Evolutionary conservation across 192 early-diverging fungal species (phyloP), one percentile per base, ranked within the genome.

Genomic region (Coemansia sp.): DNA sequence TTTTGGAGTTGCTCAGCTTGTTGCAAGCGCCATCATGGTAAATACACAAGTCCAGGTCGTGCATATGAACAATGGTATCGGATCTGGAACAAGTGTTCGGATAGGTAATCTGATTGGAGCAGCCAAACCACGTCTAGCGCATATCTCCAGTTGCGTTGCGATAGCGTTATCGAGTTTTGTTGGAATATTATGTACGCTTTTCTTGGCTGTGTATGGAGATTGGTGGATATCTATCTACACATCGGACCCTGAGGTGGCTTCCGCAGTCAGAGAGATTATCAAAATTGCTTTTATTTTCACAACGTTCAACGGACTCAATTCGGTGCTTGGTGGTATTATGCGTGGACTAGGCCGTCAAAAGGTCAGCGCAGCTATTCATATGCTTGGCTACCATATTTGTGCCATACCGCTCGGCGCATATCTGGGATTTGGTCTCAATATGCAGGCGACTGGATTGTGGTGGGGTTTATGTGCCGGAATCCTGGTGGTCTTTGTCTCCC

Each of bases 21-120:
- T 93, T 5, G 89, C 92, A 6, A 94, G 96, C 64, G 86, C 88
- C 14, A 73, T 91, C 52, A 76, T 91, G 59, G 80, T 85, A 16
- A 86, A 88, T 53, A 83, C 81, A 30, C 68, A 95, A 19, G 90
- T 88, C 30, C 89, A 89, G 19, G 82, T 85, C 25, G 50, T 85
- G 50, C 73, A 88, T 14, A 95, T 91, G 70, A 88, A 87, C 34
- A 83, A 91, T 52, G 93, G 93, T 4, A 77, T 96, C 24, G 78
- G 88, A 19, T 86, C 95, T 25, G 90, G 88, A 0, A 82, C 87
- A 1, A 86, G 89, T 7, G 91, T 89, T 49, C 84, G 95, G 10
- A 88, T 95, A 31, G 94, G 89, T 24, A 87, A 88, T 58, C 74
- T 90, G 14, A 69, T 90, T 14, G 90, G 90, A 8, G 85, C 83